These are phyloP conservation scores for Botrytis medusae DNA, from an alignment of 2,329 filamentous ascomycete species.

Conservation along the genomic window DNA sequence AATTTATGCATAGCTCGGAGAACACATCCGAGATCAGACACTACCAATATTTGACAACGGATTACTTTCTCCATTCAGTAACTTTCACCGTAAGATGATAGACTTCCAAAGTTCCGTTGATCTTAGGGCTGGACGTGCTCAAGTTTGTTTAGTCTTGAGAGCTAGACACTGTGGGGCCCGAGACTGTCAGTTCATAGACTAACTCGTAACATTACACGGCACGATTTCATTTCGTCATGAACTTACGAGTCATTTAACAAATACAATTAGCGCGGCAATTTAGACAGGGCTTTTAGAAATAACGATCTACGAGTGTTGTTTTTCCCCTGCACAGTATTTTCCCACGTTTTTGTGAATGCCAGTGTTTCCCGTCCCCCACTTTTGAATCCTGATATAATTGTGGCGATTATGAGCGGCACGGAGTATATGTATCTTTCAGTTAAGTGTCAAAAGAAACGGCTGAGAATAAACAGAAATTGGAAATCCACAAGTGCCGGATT, in stretches of 20 bases:
- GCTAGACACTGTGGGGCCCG: background rate
- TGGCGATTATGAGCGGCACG: background rate
- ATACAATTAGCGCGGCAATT: background rate
- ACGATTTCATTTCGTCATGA: background rate
- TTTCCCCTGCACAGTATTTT: background rate
- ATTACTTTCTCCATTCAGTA: background rate
- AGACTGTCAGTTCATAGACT: background rate
- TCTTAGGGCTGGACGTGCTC: background rate
- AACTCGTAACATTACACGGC: background rate
- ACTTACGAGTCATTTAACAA: background rate
- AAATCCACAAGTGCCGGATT: background rate
- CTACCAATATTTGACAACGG: slow-evolving; percentile 13
- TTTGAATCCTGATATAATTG: background rate
- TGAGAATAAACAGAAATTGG: background rate
- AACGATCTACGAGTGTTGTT: background rate
- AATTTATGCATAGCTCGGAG: background rate
- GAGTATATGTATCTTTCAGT: background rate
- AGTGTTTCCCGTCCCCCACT: no score
- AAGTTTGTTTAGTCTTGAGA: background rate
- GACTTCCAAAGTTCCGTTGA: background rate
- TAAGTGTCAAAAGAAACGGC: background rate
- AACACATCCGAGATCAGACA: background rate
- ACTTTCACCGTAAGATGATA: background rate
- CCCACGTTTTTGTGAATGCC: background rate
- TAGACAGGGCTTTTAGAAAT: background rate